Evolutionary conservation across 2,329 filamentous ascomycete species (phyloP).

Genomic region (Ophidiomyces ophidiicola): DNA sequence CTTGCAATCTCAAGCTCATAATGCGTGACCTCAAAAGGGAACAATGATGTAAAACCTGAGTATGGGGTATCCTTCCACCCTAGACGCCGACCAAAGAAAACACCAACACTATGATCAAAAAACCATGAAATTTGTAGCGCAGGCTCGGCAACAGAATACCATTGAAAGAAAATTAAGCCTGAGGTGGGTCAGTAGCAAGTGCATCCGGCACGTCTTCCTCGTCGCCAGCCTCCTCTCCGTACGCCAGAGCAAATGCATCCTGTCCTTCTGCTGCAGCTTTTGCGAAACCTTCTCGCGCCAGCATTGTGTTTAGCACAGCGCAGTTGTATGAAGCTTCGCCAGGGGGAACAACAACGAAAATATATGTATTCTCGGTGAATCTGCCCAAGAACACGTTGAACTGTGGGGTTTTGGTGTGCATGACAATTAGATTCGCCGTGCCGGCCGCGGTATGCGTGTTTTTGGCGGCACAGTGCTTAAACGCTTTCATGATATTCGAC

Average conservation of each 20-base stretch:
- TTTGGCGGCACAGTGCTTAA: constrained; percentile 62
- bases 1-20: too few relatives aligned
- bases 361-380: constrained; percentile 94
- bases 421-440: constrained; percentile 34
- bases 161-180: not conserved
- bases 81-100: constrained; percentile 1
- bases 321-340: constrained; percentile 86
- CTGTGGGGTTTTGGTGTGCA: constrained; percentile 40
- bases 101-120: constrained; percentile 5
- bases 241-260: constrained; percentile 32
- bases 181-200: too few relatives aligned
- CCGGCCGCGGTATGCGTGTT: constrained; percentile 36
- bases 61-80: not conserved
- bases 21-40: too few relatives aligned
- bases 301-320: constrained; percentile 77
- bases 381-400: constrained; percentile 94
- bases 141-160: too few relatives aligned
- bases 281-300: constrained; percentile 72
- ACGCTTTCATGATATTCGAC: constrained; percentile 95
- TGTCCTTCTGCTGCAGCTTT: constrained; percentile 42
- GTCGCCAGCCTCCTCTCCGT: constrained; percentile 13
- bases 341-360: constrained; percentile 81
- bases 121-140: too few relatives aligned
- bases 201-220: too few relatives aligned
- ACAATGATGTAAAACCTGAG: not conserved